phyloP scores from a whole-genome alignment of 2,329 filamentous ascomycete genomes.

The Diaporthe australafricana region DNA sequence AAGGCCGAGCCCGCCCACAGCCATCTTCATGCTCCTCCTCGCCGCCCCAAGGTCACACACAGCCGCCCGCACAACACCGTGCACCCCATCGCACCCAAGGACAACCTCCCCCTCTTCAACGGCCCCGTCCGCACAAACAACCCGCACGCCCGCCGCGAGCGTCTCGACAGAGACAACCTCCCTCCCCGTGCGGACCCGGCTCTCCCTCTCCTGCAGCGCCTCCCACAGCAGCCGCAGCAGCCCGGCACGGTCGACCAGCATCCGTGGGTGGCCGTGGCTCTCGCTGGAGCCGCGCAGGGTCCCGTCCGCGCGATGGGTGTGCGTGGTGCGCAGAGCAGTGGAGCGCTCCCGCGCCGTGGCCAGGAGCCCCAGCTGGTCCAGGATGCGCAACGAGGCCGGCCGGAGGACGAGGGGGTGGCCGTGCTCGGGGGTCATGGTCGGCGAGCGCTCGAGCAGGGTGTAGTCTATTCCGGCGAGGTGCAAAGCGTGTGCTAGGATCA shows the following conservation, averaged over 20 bases:
- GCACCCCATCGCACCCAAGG: slow-evolving; percentile 41
- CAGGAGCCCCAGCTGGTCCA: slow-evolving; percentile 44
- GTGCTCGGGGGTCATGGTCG: slow-evolving; percentile 32
- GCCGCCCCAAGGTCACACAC: slow-evolving; percentile 26
- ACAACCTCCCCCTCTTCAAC: slow-evolving; percentile 38
- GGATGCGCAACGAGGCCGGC: slow-evolving; percentile 41
- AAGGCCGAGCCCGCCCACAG: not conserved
- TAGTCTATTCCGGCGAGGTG: slow-evolving; percentile 44
- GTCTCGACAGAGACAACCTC: slow-evolving; percentile 36
- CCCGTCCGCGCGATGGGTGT: slow-evolving; percentile 32
- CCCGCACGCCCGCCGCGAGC: slow-evolving; percentile 30
- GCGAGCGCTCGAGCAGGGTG: slow-evolving; percentile 43
- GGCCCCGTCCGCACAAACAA: slow-evolving; percentile 38
- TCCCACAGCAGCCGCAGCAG: slow-evolving; percentile 38
- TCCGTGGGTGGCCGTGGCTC: slow-evolving; percentile 39
- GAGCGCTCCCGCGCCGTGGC: slow-evolving; percentile 29
- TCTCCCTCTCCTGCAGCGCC: slow-evolving; percentile 31
- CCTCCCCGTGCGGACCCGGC: slow-evolving; percentile 36
- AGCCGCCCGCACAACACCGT: slow-evolving; percentile 37
- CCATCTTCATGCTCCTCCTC: not conserved
- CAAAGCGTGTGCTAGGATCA: slow-evolving; percentile 45
- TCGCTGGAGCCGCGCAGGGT: slow-evolving; percentile 26
- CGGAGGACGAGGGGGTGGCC: slow-evolving; percentile 37
- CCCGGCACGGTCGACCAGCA: slow-evolving; percentile 37
- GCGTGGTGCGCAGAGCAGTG: slow-evolving; percentile 27